Evolutionary conservation across 2,329 filamentous ascomycete species (phyloP).

Genomic region (Albophoma yamanashiensis): DNA sequence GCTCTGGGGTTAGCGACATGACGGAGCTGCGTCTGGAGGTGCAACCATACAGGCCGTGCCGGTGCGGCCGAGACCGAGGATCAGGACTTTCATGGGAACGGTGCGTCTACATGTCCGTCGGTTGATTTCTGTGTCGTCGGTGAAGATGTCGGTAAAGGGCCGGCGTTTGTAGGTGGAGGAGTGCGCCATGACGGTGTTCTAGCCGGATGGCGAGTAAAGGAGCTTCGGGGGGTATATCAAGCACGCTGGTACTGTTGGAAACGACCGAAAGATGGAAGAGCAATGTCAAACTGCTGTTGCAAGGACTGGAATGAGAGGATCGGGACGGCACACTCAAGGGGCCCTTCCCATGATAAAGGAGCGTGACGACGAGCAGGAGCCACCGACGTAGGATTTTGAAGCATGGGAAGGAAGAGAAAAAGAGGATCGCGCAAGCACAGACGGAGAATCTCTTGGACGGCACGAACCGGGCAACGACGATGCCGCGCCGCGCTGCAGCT

Average conservation of each 20-base stretch:
- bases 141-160: slow-evolving; percentile 50
- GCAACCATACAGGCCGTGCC: slow-evolving; percentile 53
- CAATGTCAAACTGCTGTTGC: background rate
- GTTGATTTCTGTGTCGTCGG: slow-evolving; percentile 57
- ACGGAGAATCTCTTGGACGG: background rate
- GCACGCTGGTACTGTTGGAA: background rate
- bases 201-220: background rate
- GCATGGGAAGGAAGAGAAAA: background rate
- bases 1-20: background rate
- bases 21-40: background rate
- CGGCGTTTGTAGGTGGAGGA: slow-evolving; percentile 17
- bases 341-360: background rate
- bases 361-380: background rate
- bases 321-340: background rate
- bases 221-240: background rate
- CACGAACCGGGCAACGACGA: background rate
- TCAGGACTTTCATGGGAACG: slow-evolving; percentile 63
- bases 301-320: background rate
- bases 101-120: slow-evolving; percentile 51
- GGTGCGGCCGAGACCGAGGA: slow-evolving; percentile 58
- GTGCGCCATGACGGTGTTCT: slow-evolving; percentile 13
- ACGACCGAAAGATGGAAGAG: background rate
- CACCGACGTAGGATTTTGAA: background rate
- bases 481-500: background rate
- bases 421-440: background rate